Evolutionary conservation across 805 yeast genomes (phyloP).

Genomic region (Pichia kluyveri): DNA sequence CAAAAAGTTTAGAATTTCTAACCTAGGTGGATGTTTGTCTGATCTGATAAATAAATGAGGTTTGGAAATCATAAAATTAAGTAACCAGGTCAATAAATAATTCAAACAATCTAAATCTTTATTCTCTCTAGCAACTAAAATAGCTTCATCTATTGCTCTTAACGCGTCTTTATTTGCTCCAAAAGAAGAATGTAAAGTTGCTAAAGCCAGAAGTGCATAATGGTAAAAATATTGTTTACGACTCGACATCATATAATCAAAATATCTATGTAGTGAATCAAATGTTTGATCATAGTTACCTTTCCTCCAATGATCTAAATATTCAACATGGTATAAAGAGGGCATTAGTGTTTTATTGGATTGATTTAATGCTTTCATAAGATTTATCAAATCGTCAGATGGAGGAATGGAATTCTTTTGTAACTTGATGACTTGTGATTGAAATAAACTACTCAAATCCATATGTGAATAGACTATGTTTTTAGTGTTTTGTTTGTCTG

Average conservation of each 20-base stretch:
- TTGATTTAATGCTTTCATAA: conserved; percentile 39
- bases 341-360: conserved; percentile 36
- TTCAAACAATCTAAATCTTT: conserved; percentile 67
- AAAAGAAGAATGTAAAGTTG: conserved; percentile 61
- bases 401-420: conserved; percentile 45
- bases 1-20: conserved; percentile 57
- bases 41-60: conserved; percentile 41
- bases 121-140: conserved; percentile 78
- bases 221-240: conserved; percentile 61
- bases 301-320: conserved; percentile 46
- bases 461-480: conserved; percentile 30
- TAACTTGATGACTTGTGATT: conserved; percentile 42
- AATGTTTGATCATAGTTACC: conserved; percentile 57
- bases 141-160: conserved; percentile 78
- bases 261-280: conserved; percentile 50
- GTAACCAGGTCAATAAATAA: conserved; percentile 65
- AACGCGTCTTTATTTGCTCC: conserved; percentile 61
- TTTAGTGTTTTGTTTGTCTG: neutral
- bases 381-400: conserved; percentile 33
- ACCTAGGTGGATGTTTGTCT: conserved; percentile 37
- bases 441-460: conserved; percentile 41
- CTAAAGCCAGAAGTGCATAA: conserved; percentile 65
- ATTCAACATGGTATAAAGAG: conserved; percentile 46
- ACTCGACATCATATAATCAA: conserved; percentile 68
- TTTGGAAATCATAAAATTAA: conserved; percentile 56